Evolutionary conservation across 768 basidiomycete genomes (phyloP), one percentile per base, ranked within the genome.

Genomic region (Lactarius pseudohatsudake): DNA sequence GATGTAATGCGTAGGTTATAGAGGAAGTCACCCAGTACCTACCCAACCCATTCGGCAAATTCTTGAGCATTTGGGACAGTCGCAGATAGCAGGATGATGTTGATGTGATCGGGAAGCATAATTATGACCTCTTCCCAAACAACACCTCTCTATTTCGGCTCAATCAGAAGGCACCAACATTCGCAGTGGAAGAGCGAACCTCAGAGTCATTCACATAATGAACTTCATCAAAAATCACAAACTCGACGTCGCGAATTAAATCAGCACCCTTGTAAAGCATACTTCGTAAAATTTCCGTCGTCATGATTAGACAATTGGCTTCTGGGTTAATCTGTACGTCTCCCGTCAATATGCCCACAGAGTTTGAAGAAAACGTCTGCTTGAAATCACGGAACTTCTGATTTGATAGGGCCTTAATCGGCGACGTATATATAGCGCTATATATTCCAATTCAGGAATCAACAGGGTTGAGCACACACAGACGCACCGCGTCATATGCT

Each of bases 61-160:
- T 98, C 97, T 74, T 90, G 93, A 15, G 96, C 94, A 73, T 99
- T 99, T 9, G 97, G 96, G 0, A 99, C 96, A 2, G 97, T 99
- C 10, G 97, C 97, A 3, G 96, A 98, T 18, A 99, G 81, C 53
- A 99, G 81, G 63, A 99, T 98, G 73, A 99, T 98, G 76, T 91
- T 96, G 75, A 98, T 91, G 77, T 99, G 96, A 70, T 98, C 97
- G 0, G 97, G 97, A 15, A 99, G 82, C 95, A 99, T 98, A 76
- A 99, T 99, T 71, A 99, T 99, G 32, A 99, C 96, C 78, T 99
- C 96, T 78, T 99, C 96, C 97, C 97, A 99, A 15, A 99, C 97
- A 20, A 99, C 97, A 47, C 97, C 97, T 74, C 97, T 85, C 96
- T 98, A 36, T 20, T 30, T n/a, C 59, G n/a, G 11, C 40, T 58